Evolutionary conservation across 2,329 filamentous ascomycete genomes (phyloP).

Genomic region (Pseudocercospora macadamiae): DNA sequence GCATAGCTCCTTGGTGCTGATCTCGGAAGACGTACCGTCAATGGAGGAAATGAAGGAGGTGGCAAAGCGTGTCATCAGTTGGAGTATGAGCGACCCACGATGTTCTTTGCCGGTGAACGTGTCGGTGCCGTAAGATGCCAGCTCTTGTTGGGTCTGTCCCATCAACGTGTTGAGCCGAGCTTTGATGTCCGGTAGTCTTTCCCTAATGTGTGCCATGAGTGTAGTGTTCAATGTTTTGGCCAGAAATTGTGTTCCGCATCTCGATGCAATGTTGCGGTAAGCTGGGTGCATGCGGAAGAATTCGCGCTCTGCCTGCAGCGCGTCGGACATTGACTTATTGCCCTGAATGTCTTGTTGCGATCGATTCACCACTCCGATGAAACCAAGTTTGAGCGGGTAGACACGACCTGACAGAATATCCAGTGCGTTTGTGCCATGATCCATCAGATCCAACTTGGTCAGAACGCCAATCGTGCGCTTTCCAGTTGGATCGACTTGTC

Average conservation of each 20-base stretch:
- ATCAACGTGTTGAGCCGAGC: constrained; percentile 95
- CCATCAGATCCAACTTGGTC: constrained; percentile 97
- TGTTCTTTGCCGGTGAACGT: constrained; percentile 98
- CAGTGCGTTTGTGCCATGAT: constrained; percentile 95
- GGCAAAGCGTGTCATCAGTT: constrained; percentile 97
- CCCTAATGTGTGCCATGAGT: constrained; percentile 93
- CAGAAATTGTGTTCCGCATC: constrained; percentile 91
- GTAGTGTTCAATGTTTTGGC: constrained; percentile 95
- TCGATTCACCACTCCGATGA: constrained; percentile 96
- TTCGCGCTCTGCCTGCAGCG: constrained; percentile 83
- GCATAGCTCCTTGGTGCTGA: constrained; percentile 96
- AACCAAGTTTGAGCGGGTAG: constrained; percentile 94
- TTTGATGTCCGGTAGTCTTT: constrained; percentile 96
- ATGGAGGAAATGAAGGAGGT: constrained; percentile 98
- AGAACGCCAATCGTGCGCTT: constrained; percentile 94
- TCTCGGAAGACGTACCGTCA: constrained; percentile 96
- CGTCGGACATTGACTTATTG: constrained; percentile 92
- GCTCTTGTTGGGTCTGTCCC: constrained; percentile 99
- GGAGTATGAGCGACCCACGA: constrained; percentile 88
- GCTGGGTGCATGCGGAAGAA: constrained; percentile 98
- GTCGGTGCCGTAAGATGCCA: constrained; percentile 96
- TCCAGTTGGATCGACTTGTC: constrained; percentile 94
- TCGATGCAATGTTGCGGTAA: constrained; percentile 91
- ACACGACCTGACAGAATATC: constrained; percentile 97
- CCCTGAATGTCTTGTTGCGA: constrained; percentile 98